Percentiles rank a stretch among this genome's conserved stretches.
These are phyloP conservation scores for Sporothrix dimorphospora DNA, from an alignment of 2,329 filamentous ascomycete species.

Conservation along the genomic window DNA sequence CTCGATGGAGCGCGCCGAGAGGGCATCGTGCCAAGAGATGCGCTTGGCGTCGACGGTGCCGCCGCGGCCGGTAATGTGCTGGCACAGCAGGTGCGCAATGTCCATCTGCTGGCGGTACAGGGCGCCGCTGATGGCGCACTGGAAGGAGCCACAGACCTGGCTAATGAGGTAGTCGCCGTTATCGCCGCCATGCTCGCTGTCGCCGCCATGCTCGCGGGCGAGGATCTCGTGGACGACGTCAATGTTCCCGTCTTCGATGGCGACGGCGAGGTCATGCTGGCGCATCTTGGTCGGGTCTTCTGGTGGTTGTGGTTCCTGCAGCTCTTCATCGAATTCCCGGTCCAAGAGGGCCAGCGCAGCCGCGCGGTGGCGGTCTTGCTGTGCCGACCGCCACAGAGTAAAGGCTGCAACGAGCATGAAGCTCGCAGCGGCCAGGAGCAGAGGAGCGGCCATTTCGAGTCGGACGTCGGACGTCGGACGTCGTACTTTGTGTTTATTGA, in stretches of 20 bases:
- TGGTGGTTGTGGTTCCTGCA: not conserved
- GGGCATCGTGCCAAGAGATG: not conserved
- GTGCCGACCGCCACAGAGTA: not conserved
- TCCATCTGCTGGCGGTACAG: not conserved
- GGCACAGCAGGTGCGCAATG: not conserved
- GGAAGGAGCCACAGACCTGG: not conserved
- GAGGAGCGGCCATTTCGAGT: not conserved
- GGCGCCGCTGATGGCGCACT: not conserved
- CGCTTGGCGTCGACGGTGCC: not conserved
- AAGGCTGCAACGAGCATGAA: not conserved
- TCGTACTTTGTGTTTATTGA: too few relatives aligned
- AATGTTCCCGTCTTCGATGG: not conserved
- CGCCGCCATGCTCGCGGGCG: not conserved
- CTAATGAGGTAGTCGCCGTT: not conserved
- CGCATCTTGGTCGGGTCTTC: not conserved
- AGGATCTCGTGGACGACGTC: not conserved
- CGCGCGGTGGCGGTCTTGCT: not conserved
- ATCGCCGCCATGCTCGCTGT: not conserved
- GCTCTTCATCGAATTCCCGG: not conserved
- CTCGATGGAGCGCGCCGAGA: not conserved
- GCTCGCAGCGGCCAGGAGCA: not conserved
- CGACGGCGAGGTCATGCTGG: not conserved
- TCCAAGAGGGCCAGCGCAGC: not conserved
- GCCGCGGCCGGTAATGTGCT: not conserved
- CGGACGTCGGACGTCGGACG: not conserved